These are phyloP conservation scores for Russula sp. DNA, from an alignment of 768 basidiomycete genomes.

Conservation along the genomic window DNA sequence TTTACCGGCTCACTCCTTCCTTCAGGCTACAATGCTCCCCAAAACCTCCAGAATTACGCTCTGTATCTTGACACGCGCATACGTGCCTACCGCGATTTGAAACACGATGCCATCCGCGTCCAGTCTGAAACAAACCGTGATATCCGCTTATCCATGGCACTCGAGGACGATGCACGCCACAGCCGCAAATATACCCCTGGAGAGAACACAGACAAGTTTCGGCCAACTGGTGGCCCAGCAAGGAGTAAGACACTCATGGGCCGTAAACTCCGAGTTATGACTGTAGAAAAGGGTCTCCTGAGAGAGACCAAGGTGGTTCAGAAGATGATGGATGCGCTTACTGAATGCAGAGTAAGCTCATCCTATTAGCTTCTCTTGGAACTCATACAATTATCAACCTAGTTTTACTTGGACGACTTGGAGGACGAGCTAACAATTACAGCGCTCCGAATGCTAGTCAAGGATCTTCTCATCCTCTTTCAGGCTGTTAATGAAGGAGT, in stretches of 20 bases:
- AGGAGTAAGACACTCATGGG: constrained; percentile 76
- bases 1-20: background rate
- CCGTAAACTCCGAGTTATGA: constrained; percentile 80
- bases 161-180: constrained; percentile 46
- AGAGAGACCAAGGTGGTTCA: constrained; percentile 91
- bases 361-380: background rate
- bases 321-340: constrained; percentile 77
- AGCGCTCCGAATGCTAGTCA: constrained; percentile 89
- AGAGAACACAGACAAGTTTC: background rate
- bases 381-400: constrained; percentile 1
- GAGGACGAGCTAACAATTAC: constrained; percentile 87
- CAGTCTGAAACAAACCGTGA: constrained; percentile 92
- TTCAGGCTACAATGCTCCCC: constrained; percentile 75
- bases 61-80: constrained; percentile 85
- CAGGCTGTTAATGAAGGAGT: constrained; percentile 96
- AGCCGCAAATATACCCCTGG: constrained; percentile 18
- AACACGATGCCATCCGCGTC: constrained; percentile 89
- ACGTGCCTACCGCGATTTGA: constrained; percentile 78
- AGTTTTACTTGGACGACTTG: constrained; percentile 93
- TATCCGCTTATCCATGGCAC: constrained; percentile 53
- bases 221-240: background rate
- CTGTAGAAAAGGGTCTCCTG: constrained; percentile 91
- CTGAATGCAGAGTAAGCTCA: constrained; percentile 78
- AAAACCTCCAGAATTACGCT: constrained; percentile 84
- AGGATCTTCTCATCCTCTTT: constrained; percentile 91